phyloP scores from a whole-genome alignment of 2,329 filamentous ascomycete genomes.

The Paracamarosporium sp. region DNA sequence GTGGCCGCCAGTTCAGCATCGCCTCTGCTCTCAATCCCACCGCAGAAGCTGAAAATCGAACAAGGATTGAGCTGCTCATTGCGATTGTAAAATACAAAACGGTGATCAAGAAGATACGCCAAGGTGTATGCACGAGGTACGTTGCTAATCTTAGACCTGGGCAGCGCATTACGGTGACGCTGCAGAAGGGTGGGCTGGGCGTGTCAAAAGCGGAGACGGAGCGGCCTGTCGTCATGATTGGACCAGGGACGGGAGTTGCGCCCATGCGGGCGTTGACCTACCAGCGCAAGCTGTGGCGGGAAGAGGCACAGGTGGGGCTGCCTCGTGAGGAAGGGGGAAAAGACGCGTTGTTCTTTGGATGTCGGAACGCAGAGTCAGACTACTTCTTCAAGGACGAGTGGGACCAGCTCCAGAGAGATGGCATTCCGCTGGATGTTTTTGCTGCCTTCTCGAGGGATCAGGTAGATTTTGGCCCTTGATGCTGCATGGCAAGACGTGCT shows the following conservation, averaged over 20 bases:
- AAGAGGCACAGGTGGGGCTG: conserved; percentile 16
- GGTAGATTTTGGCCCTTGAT: conserved; percentile 25
- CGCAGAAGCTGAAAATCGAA: conserved; percentile 30
- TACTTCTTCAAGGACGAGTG: conserved; percentile 86
- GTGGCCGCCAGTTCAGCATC: conserved; percentile 94
- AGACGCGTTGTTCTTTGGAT: conserved; percentile 79
- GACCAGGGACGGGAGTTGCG: conserved; percentile 85
- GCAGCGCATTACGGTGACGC: conserved; percentile 65
- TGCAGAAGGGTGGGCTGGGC: conserved; percentile 60
- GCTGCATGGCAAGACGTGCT: neutral
- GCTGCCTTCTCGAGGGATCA: conserved; percentile 77
- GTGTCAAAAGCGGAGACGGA: conserved; percentile 49
- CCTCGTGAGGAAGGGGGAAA: conserved; percentile 9
- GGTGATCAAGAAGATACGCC: conserved; percentile 80
- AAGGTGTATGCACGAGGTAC: conserved; percentile 91
- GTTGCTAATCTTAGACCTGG: conserved; percentile 68
- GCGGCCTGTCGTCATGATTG: conserved; percentile 76
- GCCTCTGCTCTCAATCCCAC: conserved; percentile 68
- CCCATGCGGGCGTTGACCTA: conserved; percentile 83
- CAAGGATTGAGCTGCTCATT: conserved; percentile 74
- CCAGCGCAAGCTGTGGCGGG: conserved; percentile 63
- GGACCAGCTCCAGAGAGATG: conserved; percentile 53
- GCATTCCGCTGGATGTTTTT: conserved; percentile 59
- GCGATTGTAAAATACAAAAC: conserved; percentile 93
- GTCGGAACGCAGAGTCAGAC: conserved; percentile 75